Base-by-base conservation (phyloP, 352 stramenopile species). In the Globisporangium cederbergense region DNA sequence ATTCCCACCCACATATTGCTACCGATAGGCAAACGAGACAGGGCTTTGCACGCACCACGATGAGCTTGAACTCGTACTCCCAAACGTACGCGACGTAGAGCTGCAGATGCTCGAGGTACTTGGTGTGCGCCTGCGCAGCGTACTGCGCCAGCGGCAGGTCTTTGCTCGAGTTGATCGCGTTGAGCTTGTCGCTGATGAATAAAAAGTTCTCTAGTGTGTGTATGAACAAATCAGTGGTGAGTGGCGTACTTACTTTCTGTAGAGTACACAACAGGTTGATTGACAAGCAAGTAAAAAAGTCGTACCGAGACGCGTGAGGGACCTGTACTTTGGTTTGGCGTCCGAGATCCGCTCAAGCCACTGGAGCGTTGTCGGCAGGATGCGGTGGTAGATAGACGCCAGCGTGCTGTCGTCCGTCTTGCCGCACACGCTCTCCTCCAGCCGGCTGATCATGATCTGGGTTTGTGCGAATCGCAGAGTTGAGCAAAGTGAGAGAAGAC, bases 321-420 rank as follows among this genome's bases (percentile, higher is more conserved):
- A 56, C 2, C 76, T 67, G 57, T 93, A 93, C 58, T 93, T 93
- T 18, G 81, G 77, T 22, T 88, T 87, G 32, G 70, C 66, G 25
- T 89, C 80, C 18, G 81, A 74, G 11, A 88, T 64, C 50, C 86
- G 88, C 43, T 91, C 84, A 16, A 93, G 74, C 84, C 84, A 93
- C 20, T 83, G 77, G 57, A 90, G 73, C 25, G 77, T 88, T 7
- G 77, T 65, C 6, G 82, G 77, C 1, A 93, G 42, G 32, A 91
- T 76, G 36, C 80, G 81, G 22, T 88, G 73, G 69, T 90, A 90
- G 36, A 93, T 88, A 9, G 75, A 80, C 16, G 72, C 66, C 1
- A 93, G 70, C 16, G 75, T 88, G 25, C 68, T 77, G 54, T 90
- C 77, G 43, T 85, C 76, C 10, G 68, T 79, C 62, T 83, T 87